A percentile compares a stretch with the other conserved stretches of the same genome.
Conservation (phyloP, 225 moss, liverwort and hornwort species). For the Pseudoscleropodium purum region DNA sequence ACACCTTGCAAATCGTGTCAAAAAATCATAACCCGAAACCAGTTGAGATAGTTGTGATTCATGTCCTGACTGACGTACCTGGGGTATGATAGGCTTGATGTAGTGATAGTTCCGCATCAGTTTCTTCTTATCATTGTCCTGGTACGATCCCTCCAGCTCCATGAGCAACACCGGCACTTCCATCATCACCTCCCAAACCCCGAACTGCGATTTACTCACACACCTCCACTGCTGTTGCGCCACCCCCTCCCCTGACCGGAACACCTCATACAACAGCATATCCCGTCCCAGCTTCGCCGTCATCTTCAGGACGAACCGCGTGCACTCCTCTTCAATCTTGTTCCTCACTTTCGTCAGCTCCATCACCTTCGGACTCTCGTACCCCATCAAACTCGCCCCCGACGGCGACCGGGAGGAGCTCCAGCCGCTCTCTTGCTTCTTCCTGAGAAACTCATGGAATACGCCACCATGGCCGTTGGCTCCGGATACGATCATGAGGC, state of each 20-base stretch:
- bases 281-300: slow-evolving; percentile 20
- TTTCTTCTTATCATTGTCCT: neutral
- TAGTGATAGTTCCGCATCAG: slow-evolving; percentile 9
- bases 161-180: slow-evolving; percentile 23
- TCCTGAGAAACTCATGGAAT: slow-evolving; percentile 6
- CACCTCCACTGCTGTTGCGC: slow-evolving; percentile 1
- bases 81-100: slow-evolving; percentile 19
- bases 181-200: slow-evolving; percentile 25
- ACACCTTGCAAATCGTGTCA: neutral
- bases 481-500: slow-evolving; percentile 12
- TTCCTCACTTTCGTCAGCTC: neutral
- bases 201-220: slow-evolving; percentile 8
- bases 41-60: neutral
- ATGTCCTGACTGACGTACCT: neutral
- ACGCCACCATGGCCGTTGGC: slow-evolving; percentile 15
- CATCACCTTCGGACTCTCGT: slow-evolving; percentile 1
- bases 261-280: neutral
- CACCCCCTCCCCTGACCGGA: neutral
- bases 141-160: slow-evolving; percentile 20
- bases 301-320: slow-evolving; percentile 2
- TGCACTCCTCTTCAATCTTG: slow-evolving; percentile 6
- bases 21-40: neutral
- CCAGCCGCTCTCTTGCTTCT: neutral
- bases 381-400: neutral
- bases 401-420: neutral